Conservation (phyloP, 352 stramenopile species). For the Phytophthora chlamydospora region DNA sequence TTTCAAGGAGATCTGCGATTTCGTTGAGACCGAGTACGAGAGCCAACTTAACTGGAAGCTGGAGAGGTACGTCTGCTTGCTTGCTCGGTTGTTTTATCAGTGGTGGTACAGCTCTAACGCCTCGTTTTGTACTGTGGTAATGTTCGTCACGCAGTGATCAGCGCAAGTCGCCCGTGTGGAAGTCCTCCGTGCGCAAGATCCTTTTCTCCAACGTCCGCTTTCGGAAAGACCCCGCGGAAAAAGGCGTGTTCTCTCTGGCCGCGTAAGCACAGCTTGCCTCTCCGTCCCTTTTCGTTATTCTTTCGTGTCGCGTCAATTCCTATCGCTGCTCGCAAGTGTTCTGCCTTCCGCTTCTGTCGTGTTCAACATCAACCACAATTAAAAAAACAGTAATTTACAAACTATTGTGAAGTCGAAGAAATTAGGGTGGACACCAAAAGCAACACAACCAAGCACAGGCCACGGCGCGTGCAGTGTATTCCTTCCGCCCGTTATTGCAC, state of each 20-base stretch:
- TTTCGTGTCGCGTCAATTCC: constrained; percentile 3
- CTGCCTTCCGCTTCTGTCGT: constrained; percentile 5
- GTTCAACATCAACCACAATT: constrained; percentile 23
- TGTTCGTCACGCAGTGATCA: constrained; percentile 55
- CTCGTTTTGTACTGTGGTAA: constrained; percentile 22
- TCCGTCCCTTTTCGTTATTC: background rate
- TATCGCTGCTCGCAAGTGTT: background rate
- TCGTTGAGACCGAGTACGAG: constrained; percentile 87
- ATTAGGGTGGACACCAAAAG: too few relatives aligned
- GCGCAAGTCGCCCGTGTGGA: constrained; percentile 89
- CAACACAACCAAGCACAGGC: constrained; percentile 17
- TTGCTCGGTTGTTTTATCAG: background rate
- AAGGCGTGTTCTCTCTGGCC: constrained; percentile 77
- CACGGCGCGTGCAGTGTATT: constrained; percentile 26
- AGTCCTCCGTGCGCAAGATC: constrained; percentile 91
- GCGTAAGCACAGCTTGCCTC: constrained; percentile 33
- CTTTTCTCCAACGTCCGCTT: constrained; percentile 89
- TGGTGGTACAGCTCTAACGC: constrained; percentile 3
- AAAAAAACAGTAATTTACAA: constrained; percentile 20
- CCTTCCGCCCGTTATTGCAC: constrained; percentile 12
- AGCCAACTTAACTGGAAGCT: constrained; percentile 92
- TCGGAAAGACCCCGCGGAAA: constrained; percentile 72
- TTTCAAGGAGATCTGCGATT: constrained; percentile 91
- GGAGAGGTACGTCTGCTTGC: constrained; percentile 55
- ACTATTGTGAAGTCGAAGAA: background rate